These are phyloP conservation scores for Pugionium cornutum DNA, from an alignment of 345 rosid genomes.

Conservation along the genomic window DNA sequence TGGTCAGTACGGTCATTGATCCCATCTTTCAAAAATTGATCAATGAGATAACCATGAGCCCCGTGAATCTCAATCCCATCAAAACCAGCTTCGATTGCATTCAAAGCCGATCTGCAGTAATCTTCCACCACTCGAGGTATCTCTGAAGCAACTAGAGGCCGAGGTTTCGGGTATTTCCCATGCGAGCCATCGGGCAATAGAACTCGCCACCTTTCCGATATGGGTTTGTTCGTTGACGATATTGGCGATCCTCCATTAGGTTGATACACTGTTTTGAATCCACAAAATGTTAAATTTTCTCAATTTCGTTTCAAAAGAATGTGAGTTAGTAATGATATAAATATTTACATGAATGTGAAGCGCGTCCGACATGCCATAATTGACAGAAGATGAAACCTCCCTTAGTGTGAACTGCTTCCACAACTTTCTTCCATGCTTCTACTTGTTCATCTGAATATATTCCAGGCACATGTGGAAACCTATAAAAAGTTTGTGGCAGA, in stretches of 20 bases:
- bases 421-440: constrained; percentile 79
- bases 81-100: constrained; percentile 85
- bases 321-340: not conserved
- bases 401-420: constrained; percentile 72
- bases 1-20: constrained; percentile 75
- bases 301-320: not conserved
- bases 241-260: constrained; percentile 72
- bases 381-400: constrained; percentile 86
- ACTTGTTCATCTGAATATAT: constrained; percentile 80
- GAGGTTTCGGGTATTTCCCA: constrained; percentile 53
- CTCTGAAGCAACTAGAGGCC: constrained; percentile 49
- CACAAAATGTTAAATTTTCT: not conserved
- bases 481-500: constrained; percentile 1
- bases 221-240: constrained; percentile 63
- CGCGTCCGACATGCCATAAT: constrained; percentile 92
- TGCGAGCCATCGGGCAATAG: constrained; percentile 62
- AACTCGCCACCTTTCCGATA: constrained; percentile 68
- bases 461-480: constrained; percentile 90
- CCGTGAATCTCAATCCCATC: constrained; percentile 90
- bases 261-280: constrained; percentile 57
- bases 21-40: constrained; percentile 80
- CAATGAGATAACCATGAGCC: constrained; percentile 86
- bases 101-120: constrained; percentile 60
- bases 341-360: constrained; percentile 63
- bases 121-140: constrained; percentile 54